These are phyloP conservation scores for Colletotrichum falcatum DNA, from an alignment of 2,329 filamentous ascomycete species.

Conservation along the genomic window DNA sequence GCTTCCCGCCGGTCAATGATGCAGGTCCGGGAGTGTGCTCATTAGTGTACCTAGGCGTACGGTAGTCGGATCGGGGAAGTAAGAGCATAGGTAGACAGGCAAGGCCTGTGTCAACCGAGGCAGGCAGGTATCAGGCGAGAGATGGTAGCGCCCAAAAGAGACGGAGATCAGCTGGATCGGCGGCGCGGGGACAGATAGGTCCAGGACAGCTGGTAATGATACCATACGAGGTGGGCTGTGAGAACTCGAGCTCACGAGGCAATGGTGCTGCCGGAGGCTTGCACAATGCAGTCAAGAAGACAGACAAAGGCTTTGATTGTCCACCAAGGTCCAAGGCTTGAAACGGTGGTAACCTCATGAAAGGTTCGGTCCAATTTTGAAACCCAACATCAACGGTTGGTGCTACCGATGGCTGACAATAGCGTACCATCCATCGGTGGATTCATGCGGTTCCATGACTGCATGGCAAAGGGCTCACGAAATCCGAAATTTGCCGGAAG, in stretches of 20 bases:
- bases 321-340: neutral
- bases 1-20: constrained; percentile 15
- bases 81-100: neutral
- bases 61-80: neutral
- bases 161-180: constrained; percentile 31
- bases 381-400: neutral
- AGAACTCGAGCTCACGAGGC: constrained; percentile 11
- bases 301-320: no score
- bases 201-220: neutral
- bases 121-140: no score
- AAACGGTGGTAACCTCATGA: neutral
- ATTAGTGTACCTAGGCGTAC: no score
- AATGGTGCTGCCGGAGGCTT: neutral
- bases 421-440: neutral
- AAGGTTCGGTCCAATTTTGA: neutral
- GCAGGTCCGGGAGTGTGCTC: constrained; percentile 12
- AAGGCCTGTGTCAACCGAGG: no score
- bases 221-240: constrained; percentile 1
- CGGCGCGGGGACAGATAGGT: constrained; percentile 16
- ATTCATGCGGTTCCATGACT: neutral
- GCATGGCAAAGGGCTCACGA: neutral
- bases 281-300: neutral
- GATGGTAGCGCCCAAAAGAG: constrained; percentile 4
- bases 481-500: constrained; percentile 19
- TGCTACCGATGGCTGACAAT: no score